Base-by-base conservation (phyloP, 2,329 filamentous ascomycete species). In the Colletotrichum limetticola region DNA sequence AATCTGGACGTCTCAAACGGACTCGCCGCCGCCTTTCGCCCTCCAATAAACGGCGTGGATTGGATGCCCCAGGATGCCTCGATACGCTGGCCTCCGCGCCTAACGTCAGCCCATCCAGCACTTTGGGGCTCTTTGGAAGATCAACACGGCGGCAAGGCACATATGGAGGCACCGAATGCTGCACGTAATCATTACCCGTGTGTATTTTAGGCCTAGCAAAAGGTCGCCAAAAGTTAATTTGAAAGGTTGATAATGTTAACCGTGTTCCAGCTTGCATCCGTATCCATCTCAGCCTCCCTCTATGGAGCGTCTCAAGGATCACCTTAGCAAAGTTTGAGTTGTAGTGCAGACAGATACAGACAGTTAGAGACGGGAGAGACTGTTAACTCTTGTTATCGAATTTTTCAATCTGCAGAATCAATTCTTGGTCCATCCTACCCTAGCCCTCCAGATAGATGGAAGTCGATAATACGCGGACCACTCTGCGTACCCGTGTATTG, bases 31-130 rank as follows among this genome's bases (percentile, higher is more conserved):
- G 12, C 22, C 42, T 46, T 55, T 66, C 35, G 22, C 58, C 22
- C 24, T 30, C n/a, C 59, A 28, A 14, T 46, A 16, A 46, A n/a
- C 42, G 42, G 42, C 16, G 19, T 49, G 19, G 35, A 49, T 32
- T 59, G 66, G 66, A 49, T 46, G 58, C 30, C 67, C 68, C 37
- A 55, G 56, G 42, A 37, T 30, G 14, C 55, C 55, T 49, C 70
- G 70, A 65, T 16, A 28, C 55, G 70, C 66, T 65, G 58, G 55
- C 55, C 66, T 61, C 66, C 32, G 70, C 66, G 70, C 66, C 56
- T 72, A 66, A 70, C 60, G 66, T 52, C 66, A 72, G 70, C 46
- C 49, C 24, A 56, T 46, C 66, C 22, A 49, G 49, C 55, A 60
- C 70, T 66, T 69, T 52, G 46, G 35, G 32, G 22, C 26, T 35